A percentile compares a stretch with the other conserved stretches of the same genome.
Conservation (phyloP, 768 basidiomycete species). For the Amanita rubescens region DNA sequence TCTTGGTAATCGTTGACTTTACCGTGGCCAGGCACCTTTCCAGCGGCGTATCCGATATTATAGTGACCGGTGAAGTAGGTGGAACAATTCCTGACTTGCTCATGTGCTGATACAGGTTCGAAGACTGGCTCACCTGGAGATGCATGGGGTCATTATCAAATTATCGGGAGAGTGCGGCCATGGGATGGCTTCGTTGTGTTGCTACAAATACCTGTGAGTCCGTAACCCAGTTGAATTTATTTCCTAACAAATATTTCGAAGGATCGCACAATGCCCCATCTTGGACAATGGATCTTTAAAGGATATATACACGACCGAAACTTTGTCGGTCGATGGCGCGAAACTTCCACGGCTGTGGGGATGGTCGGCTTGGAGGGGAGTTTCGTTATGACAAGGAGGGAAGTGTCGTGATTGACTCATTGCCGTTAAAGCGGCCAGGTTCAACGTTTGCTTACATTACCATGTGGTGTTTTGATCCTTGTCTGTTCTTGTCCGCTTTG, state of each 20-base stretch:
- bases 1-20: not conserved
- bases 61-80: conserved; percentile 44
- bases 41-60: conserved; percentile 42
- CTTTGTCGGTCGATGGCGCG: conserved; percentile 49
- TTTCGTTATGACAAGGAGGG: conserved; percentile 34
- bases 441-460: not conserved
- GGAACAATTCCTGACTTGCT: not conserved
- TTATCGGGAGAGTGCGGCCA: conserved; percentile 39
- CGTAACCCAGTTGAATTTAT: not conserved
- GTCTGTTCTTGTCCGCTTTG: not conserved
- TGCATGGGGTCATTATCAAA: conserved; percentile 42
- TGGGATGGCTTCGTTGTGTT: conserved; percentile 47
- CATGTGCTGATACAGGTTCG: not conserved
- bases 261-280: conserved; percentile 17
- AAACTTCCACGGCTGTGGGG: conserved; percentile 32
- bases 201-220: conserved; percentile 37
- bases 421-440: not conserved
- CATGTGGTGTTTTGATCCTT: not conserved
- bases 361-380: conserved; percentile 42
- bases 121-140: conserved; percentile 38
- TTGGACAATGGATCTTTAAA: conserved; percentile 43
- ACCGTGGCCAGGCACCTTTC: conserved; percentile 18
- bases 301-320: conserved; percentile 44
- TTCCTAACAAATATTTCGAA: conserved; percentile 19
- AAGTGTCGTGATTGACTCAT: conserved; percentile 1